Conservation (phyloP, 78 protist genomes). For the Guillardia theta region DNA sequence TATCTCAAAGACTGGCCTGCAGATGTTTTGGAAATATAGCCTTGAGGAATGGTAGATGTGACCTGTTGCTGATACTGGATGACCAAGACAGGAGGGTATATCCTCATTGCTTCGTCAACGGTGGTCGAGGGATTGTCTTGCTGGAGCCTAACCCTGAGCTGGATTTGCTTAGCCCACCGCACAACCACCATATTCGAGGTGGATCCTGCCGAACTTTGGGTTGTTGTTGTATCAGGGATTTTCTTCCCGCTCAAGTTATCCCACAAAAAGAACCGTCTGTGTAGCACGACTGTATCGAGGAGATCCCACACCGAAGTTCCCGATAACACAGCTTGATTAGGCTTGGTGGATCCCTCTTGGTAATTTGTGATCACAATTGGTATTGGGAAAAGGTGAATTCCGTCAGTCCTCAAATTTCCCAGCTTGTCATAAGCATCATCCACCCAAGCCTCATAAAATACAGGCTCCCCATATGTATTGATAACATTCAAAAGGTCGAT, state of each 20-base stretch:
- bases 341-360: neutral
- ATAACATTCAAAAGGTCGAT: neutral
- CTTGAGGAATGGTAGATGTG: neutral
- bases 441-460: constrained; percentile 1
- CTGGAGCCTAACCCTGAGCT: neutral
- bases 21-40: neutral
- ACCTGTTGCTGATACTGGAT: neutral
- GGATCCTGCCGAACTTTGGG: neutral
- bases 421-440: neutral
- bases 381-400: neutral
- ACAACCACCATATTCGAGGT: neutral
- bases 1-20: neutral
- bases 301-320: neutral
- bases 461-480: neutral
- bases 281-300: neutral
- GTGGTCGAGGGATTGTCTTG: neutral
- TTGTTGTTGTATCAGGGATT: neutral
- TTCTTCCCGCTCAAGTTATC: neutral
- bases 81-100: neutral
- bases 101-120: neutral
- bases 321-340: neutral
- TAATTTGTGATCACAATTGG: neutral
- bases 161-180: neutral
- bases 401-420: neutral
- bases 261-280: neutral